Base-by-base conservation (phyloP, 2,329 filamentous ascomycete genomes). In the Gremmenia infestans region DNA sequence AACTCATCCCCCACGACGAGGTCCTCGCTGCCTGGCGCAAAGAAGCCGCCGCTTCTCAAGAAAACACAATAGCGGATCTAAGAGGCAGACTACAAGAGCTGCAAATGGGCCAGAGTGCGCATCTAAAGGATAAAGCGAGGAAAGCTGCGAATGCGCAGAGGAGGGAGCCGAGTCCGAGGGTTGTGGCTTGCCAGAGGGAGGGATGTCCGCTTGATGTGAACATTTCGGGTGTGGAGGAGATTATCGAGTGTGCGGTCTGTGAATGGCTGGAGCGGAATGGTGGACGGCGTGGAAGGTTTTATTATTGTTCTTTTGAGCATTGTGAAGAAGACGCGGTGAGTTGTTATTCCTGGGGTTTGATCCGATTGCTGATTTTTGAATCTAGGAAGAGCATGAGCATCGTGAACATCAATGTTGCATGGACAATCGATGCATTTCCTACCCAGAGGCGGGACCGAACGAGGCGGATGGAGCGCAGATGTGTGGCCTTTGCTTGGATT, bases 61-160 rank as follows among this genome's bases (percentile, higher is more conserved):
- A 54, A 8, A 48, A 37, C 23, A 63, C 64, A 25, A 28, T 65
- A 6, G 49, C 49, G 3, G 56, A 57, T 12, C 50, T 67, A 17
- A 48, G 60, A 22, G 42, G 52, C 2, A 53, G 61, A 22, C 49
- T 69, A 3, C 58, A 54, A 19, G 65, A 64, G 25, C 49, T 70
- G 25, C 62, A 68, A 47, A 63, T 68, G 60, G 67, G 65, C 2
- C 63, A 66, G 40, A 67, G 60, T 47, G 67, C 64, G 14, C 62
- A 68, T 54, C 40, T 62, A 11, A 68, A 68, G 40, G 57, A 56
- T 7, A 63, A 67, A 52, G 62, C 61, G 17, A 65, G 58, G 48
- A 68, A 67, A 49, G 62, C 57, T 3, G 64, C 67, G 50, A 64
- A 65, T 51, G 55, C 55, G 19, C 48, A 60, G 37, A 59, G 61